These are phyloP conservation scores for Excoecaria agallocha DNA, from an alignment of 345 rosid genomes.

Conservation along the genomic window DNA sequence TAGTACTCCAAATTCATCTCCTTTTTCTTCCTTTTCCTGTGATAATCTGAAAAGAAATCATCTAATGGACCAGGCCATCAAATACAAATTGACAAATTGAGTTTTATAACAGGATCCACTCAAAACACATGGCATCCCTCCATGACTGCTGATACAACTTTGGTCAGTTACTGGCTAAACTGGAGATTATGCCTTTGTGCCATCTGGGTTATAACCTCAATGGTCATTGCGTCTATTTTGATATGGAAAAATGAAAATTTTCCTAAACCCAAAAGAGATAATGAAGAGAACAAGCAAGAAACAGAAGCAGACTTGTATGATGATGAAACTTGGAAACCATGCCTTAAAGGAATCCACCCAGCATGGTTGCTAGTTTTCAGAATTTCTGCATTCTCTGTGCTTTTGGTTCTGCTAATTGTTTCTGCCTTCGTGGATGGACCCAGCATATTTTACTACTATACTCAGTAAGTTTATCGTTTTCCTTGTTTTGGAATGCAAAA, in stretches of 20 bases:
- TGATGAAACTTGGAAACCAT: conserved; percentile 86
- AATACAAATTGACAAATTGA: conserved; percentile 31
- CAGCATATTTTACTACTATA: conserved; percentile 85
- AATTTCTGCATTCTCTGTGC: conserved; percentile 59
- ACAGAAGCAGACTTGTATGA: conserved; percentile 45
- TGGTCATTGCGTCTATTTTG: conserved; percentile 41
- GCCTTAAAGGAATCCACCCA: conserved; percentile 77
- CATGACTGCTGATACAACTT: conserved; percentile 57
- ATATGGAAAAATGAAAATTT: conserved; percentile 65
- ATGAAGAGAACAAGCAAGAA: conserved; percentile 40
- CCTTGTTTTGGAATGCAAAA: not conserved
- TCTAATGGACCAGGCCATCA: not conserved
- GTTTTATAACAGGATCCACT: conserved; percentile 38
- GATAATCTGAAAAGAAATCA: conserved; percentile 6
- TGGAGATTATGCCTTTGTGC: conserved; percentile 85
- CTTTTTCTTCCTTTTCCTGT: not conserved
- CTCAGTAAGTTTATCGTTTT: conserved; percentile 61
- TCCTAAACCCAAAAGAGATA: not conserved
- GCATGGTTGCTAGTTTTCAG: conserved; percentile 90
- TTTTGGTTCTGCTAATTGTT: conserved; percentile 48
- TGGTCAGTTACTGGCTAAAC: conserved; percentile 73
- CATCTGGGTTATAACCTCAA: conserved; percentile 45
- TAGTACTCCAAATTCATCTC: not conserved
- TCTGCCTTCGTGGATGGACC: conserved; percentile 56
- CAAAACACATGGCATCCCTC: conserved; percentile 60